phyloP scores from a whole-genome alignment of 2,329 filamentous ascomycete species.

The Hymenoscyphus linearis region DNA sequence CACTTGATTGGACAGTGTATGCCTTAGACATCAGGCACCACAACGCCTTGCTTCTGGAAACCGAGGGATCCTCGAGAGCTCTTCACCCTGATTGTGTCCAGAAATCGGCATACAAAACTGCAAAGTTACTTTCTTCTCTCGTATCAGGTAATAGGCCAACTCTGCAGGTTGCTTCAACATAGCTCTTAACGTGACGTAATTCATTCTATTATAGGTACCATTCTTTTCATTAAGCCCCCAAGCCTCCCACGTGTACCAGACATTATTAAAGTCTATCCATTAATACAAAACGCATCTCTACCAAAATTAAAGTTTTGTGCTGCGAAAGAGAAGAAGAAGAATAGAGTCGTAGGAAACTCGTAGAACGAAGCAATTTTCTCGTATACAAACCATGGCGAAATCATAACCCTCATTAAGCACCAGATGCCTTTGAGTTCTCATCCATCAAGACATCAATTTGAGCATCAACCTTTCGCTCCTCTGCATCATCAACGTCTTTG shows the following conservation, averaged over 20 bases:
- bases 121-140: no score
- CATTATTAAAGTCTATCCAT: conserved; percentile 6
- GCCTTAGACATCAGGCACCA: no score
- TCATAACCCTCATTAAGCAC: conserved; percentile 18
- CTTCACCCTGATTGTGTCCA: no score
- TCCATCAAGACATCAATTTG: conserved; percentile 31
- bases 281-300: conserved; percentile 6
- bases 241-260: neutral
- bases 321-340: neutral
- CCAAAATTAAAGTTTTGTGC: neutral
- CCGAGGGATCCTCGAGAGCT: no score
- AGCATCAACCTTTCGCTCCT: conserved; percentile 27
- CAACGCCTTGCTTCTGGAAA: neutral
- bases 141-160: no score
- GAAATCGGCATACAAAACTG: no score
- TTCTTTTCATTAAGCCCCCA: neutral
- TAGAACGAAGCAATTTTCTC: neutral
- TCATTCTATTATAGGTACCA: neutral
- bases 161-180: neutral
- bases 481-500: conserved; percentile 19
- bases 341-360: conserved; percentile 2
- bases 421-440: conserved; percentile 30
- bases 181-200: neutral
- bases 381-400: neutral
- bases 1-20: neutral